Evolutionary conservation across 106 monocot genomes (phyloP), one percentile per base, ranked within the genome.

Genomic region (Acorus gramineus): DNA sequence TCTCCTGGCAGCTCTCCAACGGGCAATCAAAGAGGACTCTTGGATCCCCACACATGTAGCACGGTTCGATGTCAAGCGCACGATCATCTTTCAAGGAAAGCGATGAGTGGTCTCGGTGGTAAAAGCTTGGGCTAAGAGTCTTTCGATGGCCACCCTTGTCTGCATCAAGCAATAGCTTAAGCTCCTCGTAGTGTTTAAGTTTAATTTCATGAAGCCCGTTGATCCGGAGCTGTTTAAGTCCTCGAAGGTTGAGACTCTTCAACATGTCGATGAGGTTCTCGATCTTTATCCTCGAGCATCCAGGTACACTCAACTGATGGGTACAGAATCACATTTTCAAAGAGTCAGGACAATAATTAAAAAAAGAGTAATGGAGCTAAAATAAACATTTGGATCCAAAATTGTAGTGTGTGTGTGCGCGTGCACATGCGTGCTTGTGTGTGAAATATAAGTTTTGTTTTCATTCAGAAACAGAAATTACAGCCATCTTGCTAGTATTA

Each of bases 11-110:
- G 14, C 56, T 44, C 43, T 69, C 69, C 5, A 56, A 47, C 3
- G 76, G 69, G 61, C 76, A 76, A 52, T 76, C 76, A 47, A 69
- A 76, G 47, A 76, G 51, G 43, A 76, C 44, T 56, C 64, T 69
- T 44, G 64, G 14, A 11, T 70, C 48, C 43, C 59, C 50, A 54
- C 76, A 76, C 53, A 43, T 69, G 4, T 69, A 69, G 52, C 76
- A 76, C 51, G 52, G 6, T 11, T 76, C 76, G 4, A 76, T 53
- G 14, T 76, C 76, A 53, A 76, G 43, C 11, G 51, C 58, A 28
- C 53, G 11, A 8, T 55, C 69, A 64, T 76, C 55, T 50, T 64
- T 64, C 46, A 69, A 76, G 0, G 69, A 69, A 47, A 11, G 5
- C 7, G 64, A 46, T 43, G 50, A 10, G 8, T 6, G 63, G 6